Evolutionary conservation across 2,329 filamentous ascomycete species (phyloP).

Genomic region (Coniochaeta ligniaria): DNA sequence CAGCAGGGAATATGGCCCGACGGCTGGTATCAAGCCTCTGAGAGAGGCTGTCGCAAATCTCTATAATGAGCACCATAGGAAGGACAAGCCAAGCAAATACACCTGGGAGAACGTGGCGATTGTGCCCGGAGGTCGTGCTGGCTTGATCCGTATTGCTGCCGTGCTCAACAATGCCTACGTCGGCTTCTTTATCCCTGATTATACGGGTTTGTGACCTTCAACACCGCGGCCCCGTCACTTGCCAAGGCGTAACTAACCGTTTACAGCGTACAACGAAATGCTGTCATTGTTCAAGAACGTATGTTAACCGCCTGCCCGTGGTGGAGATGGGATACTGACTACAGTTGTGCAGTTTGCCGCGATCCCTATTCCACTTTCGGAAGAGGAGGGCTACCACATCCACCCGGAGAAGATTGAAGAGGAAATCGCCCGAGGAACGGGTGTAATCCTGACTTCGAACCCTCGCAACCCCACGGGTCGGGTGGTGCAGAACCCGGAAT

Average conservation of each 20-base stretch:
- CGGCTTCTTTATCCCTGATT: conserved; percentile 90
- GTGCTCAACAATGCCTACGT: conserved; percentile 89
- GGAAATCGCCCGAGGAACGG: conserved; percentile 78
- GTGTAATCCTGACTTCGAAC: conserved; percentile 90
- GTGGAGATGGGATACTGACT: conserved; percentile 4
- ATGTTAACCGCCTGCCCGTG: conserved; percentile 16
- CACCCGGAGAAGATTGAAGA: conserved; percentile 89
- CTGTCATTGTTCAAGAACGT: conserved; percentile 87
- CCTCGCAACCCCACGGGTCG: conserved; percentile 90
- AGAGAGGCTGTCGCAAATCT: conserved; percentile 82
- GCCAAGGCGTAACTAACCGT: conserved; percentile 23
- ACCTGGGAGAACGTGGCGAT: conserved; percentile 98
- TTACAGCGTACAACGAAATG: conserved; percentile 97
- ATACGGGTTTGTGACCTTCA: conserved; percentile 52
- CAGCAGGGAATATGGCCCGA: conserved; percentile 86
- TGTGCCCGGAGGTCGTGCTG: conserved; percentile 86
- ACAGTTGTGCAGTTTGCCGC: conserved; percentile 59
- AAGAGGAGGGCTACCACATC: conserved; percentile 87
- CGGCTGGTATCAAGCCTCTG: conserved; percentile 86
- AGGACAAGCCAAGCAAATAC: conserved; percentile 83
- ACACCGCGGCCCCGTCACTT: background rate
- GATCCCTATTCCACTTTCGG: conserved; percentile 76
- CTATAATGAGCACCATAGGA: conserved; percentile 87
- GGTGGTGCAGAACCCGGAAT: conserved; percentile 76
- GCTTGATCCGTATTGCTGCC: conserved; percentile 88